Conservation (phyloP, 169 alveolate species). For the Babesia ovis region DNA sequence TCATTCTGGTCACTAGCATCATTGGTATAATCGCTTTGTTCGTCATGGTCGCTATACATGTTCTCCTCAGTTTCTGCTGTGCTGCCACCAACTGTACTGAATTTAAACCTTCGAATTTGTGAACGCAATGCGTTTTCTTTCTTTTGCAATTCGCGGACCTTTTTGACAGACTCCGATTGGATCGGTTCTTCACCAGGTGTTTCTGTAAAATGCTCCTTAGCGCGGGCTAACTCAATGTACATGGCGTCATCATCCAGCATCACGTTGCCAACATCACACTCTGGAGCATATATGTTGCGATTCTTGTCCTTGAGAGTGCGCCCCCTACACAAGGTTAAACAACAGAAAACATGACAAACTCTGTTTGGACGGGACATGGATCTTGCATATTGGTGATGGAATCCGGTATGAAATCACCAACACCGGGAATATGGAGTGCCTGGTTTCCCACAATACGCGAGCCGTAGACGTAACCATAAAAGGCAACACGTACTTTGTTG, state of each 20-base stretch:
- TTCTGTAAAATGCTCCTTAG: constrained; percentile 89
- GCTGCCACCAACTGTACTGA: constrained; percentile 1
- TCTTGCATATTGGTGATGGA: constrained; percentile 78
- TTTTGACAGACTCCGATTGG: constrained; percentile 82
- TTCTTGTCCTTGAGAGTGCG: constrained; percentile 93
- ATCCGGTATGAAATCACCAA: constrained; percentile 85
- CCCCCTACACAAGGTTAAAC: constrained; percentile 75
- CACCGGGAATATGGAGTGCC: constrained; percentile 88
- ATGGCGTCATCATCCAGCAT: constrained; percentile 94
- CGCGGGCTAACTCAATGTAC: constrained; percentile 95
- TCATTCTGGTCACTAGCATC: constrained; percentile 24
- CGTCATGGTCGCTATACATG: constrained; percentile 8
- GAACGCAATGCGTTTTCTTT: constrained; percentile 23
- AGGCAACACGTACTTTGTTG: constrained; percentile 75
- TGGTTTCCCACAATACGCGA: constrained; percentile 86
- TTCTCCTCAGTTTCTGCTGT: constrained; percentile 15
- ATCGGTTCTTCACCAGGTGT: constrained; percentile 38
- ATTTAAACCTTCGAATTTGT: constrained; percentile 8
- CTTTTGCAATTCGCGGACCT: constrained; percentile 88
- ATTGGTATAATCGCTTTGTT: not conserved
- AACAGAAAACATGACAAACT: constrained; percentile 36
- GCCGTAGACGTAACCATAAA: constrained; percentile 95
- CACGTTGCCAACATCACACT: constrained; percentile 94
- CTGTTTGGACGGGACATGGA: constrained; percentile 85
- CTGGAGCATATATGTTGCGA: constrained; percentile 96